Percentiles rank a stretch among this genome's conserved stretches.
Evolutionary conservation across 768 basidiomycete species (phyloP).

Genomic region (Podaxis sp.): DNA sequence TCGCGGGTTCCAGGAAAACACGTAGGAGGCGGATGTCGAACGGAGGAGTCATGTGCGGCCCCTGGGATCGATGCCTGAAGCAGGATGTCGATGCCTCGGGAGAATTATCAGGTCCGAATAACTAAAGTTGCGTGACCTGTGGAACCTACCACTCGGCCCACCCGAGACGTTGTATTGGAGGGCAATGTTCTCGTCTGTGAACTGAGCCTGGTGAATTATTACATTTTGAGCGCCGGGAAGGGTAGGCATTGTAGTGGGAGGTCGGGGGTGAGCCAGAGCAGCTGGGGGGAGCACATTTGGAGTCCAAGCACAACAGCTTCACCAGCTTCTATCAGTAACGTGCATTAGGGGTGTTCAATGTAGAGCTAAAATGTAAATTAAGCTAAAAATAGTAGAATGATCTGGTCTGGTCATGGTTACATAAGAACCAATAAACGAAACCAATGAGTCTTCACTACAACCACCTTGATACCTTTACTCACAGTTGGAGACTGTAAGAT

Average conservation of each 20-base stretch:
- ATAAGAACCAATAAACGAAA: no score
- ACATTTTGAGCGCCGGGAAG: background rate
- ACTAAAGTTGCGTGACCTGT: background rate
- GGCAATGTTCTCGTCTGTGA: background rate
- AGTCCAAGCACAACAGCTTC: background rate
- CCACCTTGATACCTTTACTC: no score
- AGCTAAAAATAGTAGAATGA: no score
- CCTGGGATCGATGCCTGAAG: background rate
- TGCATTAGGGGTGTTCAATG: background rate
- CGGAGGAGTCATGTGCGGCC: background rate
- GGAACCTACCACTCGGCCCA: background rate
- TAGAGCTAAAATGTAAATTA: background rate
- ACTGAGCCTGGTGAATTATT: background rate
- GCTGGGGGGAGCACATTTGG: background rate
- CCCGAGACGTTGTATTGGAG: background rate
- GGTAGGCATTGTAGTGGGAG: background rate
- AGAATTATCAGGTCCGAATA: background rate
- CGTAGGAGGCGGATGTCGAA: slow-evolving; percentile 12
- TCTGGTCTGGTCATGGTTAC: no score
- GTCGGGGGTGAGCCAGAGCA: background rate
- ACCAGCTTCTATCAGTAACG: background rate
- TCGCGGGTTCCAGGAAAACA: background rate
- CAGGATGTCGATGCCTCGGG: background rate
- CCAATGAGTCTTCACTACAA: no score
- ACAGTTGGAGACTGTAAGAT: no score